A percentile compares a stretch with the other conserved stretches of the same genome.
These are phyloP conservation scores for Colletotrichum horii DNA, from an alignment of 2,329 filamentous ascomycete genomes.

Conservation along the genomic window DNA sequence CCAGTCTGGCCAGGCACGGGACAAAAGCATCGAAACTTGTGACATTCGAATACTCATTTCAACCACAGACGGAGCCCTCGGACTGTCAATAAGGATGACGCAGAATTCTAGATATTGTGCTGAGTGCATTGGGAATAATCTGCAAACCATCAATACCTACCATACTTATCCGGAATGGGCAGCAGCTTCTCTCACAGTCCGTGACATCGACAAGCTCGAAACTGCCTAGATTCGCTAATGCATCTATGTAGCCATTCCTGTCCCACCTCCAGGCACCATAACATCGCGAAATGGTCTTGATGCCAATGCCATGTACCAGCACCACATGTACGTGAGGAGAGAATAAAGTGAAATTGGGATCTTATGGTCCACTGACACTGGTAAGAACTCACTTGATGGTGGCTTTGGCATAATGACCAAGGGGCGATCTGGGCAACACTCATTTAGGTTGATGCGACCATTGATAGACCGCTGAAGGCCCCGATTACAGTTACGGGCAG, in stretches of 20 bases:
- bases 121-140: background rate
- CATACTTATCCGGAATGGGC: background rate
- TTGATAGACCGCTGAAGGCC: constrained; percentile 60
- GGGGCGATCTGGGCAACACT: background rate
- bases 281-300: constrained; percentile 65
- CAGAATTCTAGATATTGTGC: background rate
- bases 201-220: constrained; percentile 37
- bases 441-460: background rate
- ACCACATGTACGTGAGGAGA: background rate
- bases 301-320: constrained; percentile 24
- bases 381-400: background rate
- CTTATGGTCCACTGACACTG: background rate
- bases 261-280: constrained; percentile 59
- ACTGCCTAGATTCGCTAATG: constrained; percentile 47
- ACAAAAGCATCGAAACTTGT: background rate
- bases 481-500: constrained; percentile 69
- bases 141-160: background rate
- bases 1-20: no score
- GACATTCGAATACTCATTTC: background rate
- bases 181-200: background rate
- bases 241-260: constrained; percentile 59
- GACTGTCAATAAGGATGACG: background rate
- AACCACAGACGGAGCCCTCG: background rate
- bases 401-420: background rate
- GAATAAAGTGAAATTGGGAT: background rate